Conservation (phyloP, 805 yeast genomes). For the Monosporozyma aerobia region DNA sequence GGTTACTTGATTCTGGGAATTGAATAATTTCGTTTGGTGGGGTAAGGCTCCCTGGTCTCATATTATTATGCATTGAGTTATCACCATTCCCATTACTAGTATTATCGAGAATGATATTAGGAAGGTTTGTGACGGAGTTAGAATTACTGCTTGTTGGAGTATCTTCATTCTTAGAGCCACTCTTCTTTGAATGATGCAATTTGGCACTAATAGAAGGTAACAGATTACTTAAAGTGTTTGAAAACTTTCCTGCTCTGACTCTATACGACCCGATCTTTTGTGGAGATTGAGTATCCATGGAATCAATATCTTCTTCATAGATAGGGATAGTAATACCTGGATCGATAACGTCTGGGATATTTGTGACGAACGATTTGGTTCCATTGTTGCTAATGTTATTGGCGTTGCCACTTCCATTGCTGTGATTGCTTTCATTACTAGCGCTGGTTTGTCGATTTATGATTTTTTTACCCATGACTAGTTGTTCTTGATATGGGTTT, state of each 20-base stretch:
- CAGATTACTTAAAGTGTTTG: slow-evolving; percentile 30
- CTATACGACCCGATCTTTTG: slow-evolving; percentile 30
- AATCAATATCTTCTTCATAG: slow-evolving; percentile 22
- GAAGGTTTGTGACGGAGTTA: slow-evolving; percentile 8
- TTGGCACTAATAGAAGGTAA: slow-evolving; percentile 32
- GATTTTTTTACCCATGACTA: neutral
- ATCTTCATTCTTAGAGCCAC: slow-evolving; percentile 11
- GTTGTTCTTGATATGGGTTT: neutral
- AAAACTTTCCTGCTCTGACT: slow-evolving; percentile 30
- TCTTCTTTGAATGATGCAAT: slow-evolving; percentile 19
- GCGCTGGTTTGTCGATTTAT: neutral
- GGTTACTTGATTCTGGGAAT: slow-evolving; percentile 22
- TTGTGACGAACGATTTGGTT: neutral
- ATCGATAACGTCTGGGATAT: slow-evolving; percentile 26
- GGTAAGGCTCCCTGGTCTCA: slow-evolving; percentile 14
- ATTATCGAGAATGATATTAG: neutral
- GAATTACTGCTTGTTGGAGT: slow-evolving; percentile 8
- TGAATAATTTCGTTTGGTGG: slow-evolving; percentile 24
- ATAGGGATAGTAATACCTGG: slow-evolving; percentile 30
- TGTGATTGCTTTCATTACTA: neutral
- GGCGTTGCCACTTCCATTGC: neutral
- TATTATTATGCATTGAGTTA: neutral
- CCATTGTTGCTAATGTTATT: neutral
- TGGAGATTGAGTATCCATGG: slow-evolving; percentile 9
- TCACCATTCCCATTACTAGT: neutral